Percentiles rank a stretch among this genome's conserved stretches.
Evolutionary conservation across 208 protist species (phyloP).

Genomic region (Crithidia thermophila): DNA sequence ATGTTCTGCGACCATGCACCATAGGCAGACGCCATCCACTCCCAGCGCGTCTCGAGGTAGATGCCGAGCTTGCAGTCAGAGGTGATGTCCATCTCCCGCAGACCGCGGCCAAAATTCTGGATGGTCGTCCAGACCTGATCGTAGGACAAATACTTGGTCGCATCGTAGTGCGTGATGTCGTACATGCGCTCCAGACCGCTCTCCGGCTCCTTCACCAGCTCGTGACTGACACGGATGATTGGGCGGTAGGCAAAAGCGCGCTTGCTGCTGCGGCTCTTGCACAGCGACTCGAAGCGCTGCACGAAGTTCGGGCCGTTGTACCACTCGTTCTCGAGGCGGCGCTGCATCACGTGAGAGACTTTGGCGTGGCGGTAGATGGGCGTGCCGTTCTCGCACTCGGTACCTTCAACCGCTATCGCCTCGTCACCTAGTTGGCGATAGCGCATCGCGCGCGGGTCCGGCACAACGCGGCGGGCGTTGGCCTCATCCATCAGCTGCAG

Average conservation of each 20-base stretch:
- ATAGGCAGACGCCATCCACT: slow-evolving; percentile 74
- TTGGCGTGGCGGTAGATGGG: slow-evolving; percentile 44
- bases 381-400: slow-evolving; percentile 37
- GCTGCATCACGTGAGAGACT: slow-evolving; percentile 47
- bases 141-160: slow-evolving; percentile 56
- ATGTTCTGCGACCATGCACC: slow-evolving; percentile 76
- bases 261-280: slow-evolving; percentile 23
- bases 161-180: slow-evolving; percentile 54
- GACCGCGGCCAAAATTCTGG: slow-evolving; percentile 57
- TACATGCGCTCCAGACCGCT: slow-evolving; percentile 52
- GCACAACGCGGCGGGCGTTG: slow-evolving; percentile 38
- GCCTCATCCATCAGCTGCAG: slow-evolving; percentile 44
- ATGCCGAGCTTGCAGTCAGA: slow-evolving; percentile 51
- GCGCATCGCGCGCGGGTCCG: slow-evolving; percentile 30
- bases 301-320: slow-evolving; percentile 51
- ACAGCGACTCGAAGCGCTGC: slow-evolving; percentile 48
- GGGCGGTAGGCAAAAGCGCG: slow-evolving; percentile 63
- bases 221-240: slow-evolving; percentile 42
- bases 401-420: slow-evolving; percentile 18
- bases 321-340: slow-evolving; percentile 39
- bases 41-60: slow-evolving; percentile 88
- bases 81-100: slow-evolving; percentile 48
- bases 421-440: slow-evolving; percentile 28
- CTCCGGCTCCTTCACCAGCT: slow-evolving; percentile 45
- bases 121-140: too few species aligned